phyloP scores from a whole-genome alignment of 176 grass and related monocot species.

The Cenchrus fungigraminus region DNA sequence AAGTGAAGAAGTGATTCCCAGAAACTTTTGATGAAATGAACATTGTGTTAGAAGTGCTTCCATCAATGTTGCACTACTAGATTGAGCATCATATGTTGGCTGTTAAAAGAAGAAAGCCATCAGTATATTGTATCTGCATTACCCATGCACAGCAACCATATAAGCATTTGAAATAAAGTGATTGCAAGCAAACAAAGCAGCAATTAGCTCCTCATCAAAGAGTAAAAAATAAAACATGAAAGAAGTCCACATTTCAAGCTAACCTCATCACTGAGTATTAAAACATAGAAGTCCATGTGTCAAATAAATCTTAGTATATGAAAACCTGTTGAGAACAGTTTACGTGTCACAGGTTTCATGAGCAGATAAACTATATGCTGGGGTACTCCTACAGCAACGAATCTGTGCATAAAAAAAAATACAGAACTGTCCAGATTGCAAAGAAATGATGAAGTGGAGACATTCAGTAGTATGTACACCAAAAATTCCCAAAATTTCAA shows the following conservation, averaged over 20 bases:
- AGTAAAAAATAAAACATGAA: conserved; percentile 21
- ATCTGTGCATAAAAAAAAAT: not conserved
- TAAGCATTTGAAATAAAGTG: conserved; percentile 16
- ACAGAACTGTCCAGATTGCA: not conserved
- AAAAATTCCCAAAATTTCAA: too few species aligned
- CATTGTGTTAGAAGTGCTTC: conserved; percentile 69
- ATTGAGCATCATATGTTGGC: conserved; percentile 51
- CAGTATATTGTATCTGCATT: conserved; percentile 29
- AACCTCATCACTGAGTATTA: conserved; percentile 25
- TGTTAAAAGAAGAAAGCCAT: conserved; percentile 53
- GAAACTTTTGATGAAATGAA: conserved; percentile 56
- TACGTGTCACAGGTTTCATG: not conserved
- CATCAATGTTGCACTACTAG: conserved; percentile 57
- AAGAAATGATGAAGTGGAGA: not conserved
- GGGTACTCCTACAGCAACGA: not conserved
- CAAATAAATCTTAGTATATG: conserved; percentile 2
- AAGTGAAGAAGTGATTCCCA: conserved; percentile 56
- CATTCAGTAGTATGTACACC: not conserved
- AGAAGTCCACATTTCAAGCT: not conserved
- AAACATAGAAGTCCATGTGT: conserved; percentile 21
- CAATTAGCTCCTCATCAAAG: conserved; percentile 17
- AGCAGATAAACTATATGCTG: not conserved
- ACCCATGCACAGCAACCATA: conserved; percentile 30
- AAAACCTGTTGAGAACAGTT: conserved; percentile 22
- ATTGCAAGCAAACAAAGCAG: conserved; percentile 14